Evolutionary conservation across 257 asterid genomes (phyloP).

Genomic region (Perilla frutescens): DNA sequence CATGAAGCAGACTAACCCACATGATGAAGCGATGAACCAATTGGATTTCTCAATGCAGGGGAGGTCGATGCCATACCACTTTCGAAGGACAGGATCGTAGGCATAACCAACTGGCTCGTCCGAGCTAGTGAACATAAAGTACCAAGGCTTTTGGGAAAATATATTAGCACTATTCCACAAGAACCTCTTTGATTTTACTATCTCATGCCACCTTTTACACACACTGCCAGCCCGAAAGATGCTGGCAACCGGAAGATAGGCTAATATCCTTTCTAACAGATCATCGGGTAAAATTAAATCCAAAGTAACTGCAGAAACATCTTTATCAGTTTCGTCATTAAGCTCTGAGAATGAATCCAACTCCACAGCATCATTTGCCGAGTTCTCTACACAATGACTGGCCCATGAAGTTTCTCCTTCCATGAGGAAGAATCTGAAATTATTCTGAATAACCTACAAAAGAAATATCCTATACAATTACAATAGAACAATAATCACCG

Average conservation of each 20-base stretch:
- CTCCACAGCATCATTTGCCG: slow-evolving; percentile 33
- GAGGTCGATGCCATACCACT: slow-evolving; percentile 82
- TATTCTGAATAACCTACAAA: slow-evolving; percentile 41
- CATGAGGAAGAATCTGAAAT: slow-evolving; percentile 51
- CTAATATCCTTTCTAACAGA: slow-evolving; percentile 78
- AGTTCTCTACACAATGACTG: slow-evolving; percentile 57
- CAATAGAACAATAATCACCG: not conserved
- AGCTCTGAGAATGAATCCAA: slow-evolving; percentile 53
- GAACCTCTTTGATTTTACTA: slow-evolving; percentile 73
- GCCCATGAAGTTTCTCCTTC: slow-evolving; percentile 87
- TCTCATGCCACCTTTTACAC: slow-evolving; percentile 85
- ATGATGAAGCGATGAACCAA: slow-evolving; percentile 79
- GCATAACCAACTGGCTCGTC: slow-evolving; percentile 85
- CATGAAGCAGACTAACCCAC: slow-evolving; percentile 86
- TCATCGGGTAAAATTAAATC: slow-evolving; percentile 84
- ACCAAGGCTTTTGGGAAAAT: slow-evolving; percentile 76
- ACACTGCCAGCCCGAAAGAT: slow-evolving; percentile 79
- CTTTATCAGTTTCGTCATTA: slow-evolving; percentile 57
- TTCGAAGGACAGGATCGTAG: slow-evolving; percentile 72
- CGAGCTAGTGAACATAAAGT: slow-evolving; percentile 93
- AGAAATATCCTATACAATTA: slow-evolving; percentile 5
- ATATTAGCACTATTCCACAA: slow-evolving; percentile 59
- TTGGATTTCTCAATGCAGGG: slow-evolving; percentile 74
- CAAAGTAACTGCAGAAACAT: slow-evolving; percentile 50
- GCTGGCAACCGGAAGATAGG: slow-evolving; percentile 81